Evolutionary conservation across 805 yeast genomes (phyloP), one percentile per base, ranked within the genome.

Genomic region (Kregervanrija fluxuum): DNA sequence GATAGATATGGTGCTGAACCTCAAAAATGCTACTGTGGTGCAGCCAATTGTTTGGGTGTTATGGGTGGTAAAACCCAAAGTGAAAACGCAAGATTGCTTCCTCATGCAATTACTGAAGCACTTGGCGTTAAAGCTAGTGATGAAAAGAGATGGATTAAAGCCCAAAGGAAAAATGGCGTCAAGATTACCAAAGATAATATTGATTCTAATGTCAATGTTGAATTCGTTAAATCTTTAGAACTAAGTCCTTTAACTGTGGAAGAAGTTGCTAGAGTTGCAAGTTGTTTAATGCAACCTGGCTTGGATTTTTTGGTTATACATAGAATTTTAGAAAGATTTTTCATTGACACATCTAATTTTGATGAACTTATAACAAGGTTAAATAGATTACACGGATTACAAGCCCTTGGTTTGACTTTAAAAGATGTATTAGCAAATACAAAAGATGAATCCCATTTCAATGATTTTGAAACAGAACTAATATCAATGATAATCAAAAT

Each of bases 21-120:
- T 11, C 98, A 93, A 66, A 84, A 85, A 31, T 91, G 99, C 66
- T 85, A 85, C 64, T 91, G 99, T 68, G 96, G 95, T 3, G 95
- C 89, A 52, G 72, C 84, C 30, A 90, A 88, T 64, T 91, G 99
- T 73, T 74, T 88, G 37, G 96, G 97, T 32, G 82, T 84, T 52
- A 78, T 91, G 70, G 99, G 98, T 52, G 99, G 99, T 40, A 90
- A 89, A 64, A 91, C 96, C 2, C 99, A 93, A 67, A 89, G 98
- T 2, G 95, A 89, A 54, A 85, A 91, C 31, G 91, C 91, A 1
- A 73, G 86, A 35, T 67, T 87, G 46, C 71, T 91, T 41, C 96
- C 98, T 2, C 91, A 86, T 50, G 76, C 80, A 17, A 74, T 85
- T 33, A 79, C 93, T 9, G 95, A 85, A 49, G 97, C 96, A 0